Conservation (phyloP, 2,329 filamentous ascomycete species). For the Aspergillus candidus region DNA sequence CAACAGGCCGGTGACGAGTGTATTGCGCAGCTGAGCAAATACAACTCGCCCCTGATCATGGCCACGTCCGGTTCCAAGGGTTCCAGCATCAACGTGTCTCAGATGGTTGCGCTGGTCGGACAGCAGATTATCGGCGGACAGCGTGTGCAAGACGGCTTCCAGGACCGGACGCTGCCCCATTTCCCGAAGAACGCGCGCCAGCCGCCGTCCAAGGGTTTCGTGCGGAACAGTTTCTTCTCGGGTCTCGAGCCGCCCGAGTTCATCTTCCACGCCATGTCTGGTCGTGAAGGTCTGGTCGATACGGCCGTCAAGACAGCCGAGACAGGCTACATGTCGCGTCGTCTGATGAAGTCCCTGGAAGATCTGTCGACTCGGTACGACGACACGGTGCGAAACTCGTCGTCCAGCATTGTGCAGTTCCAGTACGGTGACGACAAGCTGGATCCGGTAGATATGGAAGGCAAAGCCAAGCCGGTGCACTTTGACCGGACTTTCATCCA, state of each 20-base stretch:
- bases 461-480: conserved; percentile 82
- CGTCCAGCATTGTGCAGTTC: conserved; percentile 86
- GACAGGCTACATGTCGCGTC: conserved; percentile 97
- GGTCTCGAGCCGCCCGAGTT: conserved; percentile 88
- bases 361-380: conserved; percentile 93
- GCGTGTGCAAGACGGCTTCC: conserved; percentile 92
- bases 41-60: conserved; percentile 94
- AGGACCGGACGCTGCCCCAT: conserved; percentile 88
- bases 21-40: conserved; percentile 80
- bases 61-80: conserved; percentile 96
- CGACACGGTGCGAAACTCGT: conserved; percentile 86
- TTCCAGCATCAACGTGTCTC: conserved; percentile 94
- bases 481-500: conserved; percentile 90
- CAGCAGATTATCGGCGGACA: conserved; percentile 95
- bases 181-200: conserved; percentile 90
- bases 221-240: conserved; percentile 94
- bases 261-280: conserved; percentile 96
- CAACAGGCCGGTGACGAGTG: conserved; percentile 86
- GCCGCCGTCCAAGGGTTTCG: conserved; percentile 94
- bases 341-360: conserved; percentile 95
- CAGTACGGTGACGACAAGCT: conserved; percentile 94
- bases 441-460: conserved; percentile 97
- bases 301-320: conserved; percentile 98
- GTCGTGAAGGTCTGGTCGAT: conserved; percentile 96
- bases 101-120: conserved; percentile 96